Evolutionary conservation across 768 basidiomycete genomes (phyloP).

Genomic region (Thelephora ganbajun): DNA sequence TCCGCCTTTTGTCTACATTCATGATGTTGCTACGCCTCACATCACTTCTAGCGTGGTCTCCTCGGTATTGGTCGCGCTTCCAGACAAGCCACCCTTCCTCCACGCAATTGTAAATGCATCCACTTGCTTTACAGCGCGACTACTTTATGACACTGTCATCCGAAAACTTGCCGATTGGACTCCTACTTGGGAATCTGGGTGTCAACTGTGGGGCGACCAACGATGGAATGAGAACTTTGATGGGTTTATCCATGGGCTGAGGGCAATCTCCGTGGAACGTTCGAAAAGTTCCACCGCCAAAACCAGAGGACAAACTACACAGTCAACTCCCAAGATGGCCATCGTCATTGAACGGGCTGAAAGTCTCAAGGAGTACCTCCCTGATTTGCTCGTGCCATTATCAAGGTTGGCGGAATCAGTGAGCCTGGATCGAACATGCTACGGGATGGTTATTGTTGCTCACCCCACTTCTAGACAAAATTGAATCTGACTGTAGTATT

Average conservation of each 20-base stretch:
- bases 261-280: constrained; percentile 19
- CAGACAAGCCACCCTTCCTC: constrained; percentile 16
- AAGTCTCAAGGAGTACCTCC: constrained; percentile 42
- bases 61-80: constrained; percentile 20
- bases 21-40: constrained; percentile 37
- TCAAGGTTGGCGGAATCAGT: constrained; percentile 64
- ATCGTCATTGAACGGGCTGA: constrained; percentile 59
- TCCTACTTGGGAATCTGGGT: constrained; percentile 46
- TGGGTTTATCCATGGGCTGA: constrained; percentile 54
- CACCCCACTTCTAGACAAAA: constrained; percentile 28
- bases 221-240: constrained; percentile 56
- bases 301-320: constrained; percentile 14
- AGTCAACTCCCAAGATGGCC: constrained; percentile 26
- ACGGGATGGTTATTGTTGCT: background rate
- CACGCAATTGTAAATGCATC: constrained; percentile 40
- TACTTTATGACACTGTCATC: constrained; percentile 54
- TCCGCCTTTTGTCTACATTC: constrained; percentile 56
- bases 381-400: constrained; percentile 57
- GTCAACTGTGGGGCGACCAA: constrained; percentile 39
- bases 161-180: constrained; percentile 45
- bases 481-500: constrained; percentile 48
- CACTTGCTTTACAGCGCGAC: constrained; percentile 43
- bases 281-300: constrained; percentile 9
- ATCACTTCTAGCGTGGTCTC: constrained; percentile 26
- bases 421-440: constrained; percentile 8